Conservation (phyloP, 164 flowering plant species). For the grape (Vitis vinifera) region DNA sequence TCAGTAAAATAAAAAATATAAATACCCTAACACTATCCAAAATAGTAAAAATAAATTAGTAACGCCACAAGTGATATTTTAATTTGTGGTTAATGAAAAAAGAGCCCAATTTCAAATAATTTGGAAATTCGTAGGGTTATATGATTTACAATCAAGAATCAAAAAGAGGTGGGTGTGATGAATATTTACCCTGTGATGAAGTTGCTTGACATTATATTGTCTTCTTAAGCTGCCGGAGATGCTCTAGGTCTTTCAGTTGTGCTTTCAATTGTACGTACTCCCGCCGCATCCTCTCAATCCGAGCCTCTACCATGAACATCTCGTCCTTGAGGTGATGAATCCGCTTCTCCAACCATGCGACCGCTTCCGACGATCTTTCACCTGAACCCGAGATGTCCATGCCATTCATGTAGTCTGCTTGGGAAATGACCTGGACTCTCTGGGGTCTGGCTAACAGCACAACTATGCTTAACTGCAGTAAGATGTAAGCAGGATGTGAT, state of each 20-base stretch:
- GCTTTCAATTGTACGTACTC: slow-evolving; percentile 58
- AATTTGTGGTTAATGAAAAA: too few relatives aligned
- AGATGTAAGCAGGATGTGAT: too few relatives aligned
- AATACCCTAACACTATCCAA: too few relatives aligned
- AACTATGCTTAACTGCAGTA: slow-evolving; percentile 76
- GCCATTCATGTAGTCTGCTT: slow-evolving; percentile 34
- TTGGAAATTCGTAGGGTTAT: too few relatives aligned
- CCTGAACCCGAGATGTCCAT: slow-evolving; percentile 11
- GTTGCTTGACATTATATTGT: background rate
- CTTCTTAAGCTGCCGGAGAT: slow-evolving; percentile 14
- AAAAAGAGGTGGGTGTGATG: background rate
- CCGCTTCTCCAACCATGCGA: slow-evolving; percentile 70
- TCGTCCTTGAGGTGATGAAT: slow-evolving; percentile 77
- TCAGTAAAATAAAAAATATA: too few relatives aligned
- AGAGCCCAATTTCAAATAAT: too few relatives aligned
- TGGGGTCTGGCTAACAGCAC: slow-evolving; percentile 69
- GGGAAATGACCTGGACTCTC: slow-evolving; percentile 55
- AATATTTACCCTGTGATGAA: background rate
- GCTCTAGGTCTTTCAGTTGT: slow-evolving; percentile 58
- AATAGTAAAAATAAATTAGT: too few relatives aligned
- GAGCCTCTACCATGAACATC: slow-evolving; percentile 73
- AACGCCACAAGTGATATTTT: too few relatives aligned
- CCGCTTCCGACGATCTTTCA: slow-evolving; percentile 38
- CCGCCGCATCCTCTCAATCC: slow-evolving; percentile 69
- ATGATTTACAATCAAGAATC: too few relatives aligned